Conservation (phyloP, 345 rosid species). For the Draba incana region DNA sequence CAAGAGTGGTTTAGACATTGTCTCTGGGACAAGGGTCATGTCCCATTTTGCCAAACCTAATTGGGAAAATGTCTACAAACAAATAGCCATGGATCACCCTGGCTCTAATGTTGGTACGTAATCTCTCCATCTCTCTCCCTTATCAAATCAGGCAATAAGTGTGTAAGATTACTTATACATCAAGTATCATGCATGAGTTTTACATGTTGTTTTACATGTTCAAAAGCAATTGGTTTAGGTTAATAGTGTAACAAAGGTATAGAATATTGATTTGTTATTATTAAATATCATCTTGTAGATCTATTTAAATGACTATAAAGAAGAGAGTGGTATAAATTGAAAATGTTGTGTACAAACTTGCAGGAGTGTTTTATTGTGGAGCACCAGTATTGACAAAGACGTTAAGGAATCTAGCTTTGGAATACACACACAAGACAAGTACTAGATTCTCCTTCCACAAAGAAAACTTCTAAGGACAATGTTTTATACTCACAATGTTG, state of each 20-base stretch:
- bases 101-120: conserved; percentile 62
- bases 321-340: conserved; percentile 5
- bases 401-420: conserved; percentile 61
- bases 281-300: not conserved
- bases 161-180: too few relatives aligned
- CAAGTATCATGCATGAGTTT: not conserved
- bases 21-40: conserved; percentile 71
- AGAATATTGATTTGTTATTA: not conserved
- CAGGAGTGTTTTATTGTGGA: conserved; percentile 89
- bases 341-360: conserved; percentile 7
- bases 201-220: not conserved
- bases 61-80: conserved; percentile 67
- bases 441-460: conserved; percentile 79
- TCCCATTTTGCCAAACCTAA: conserved; percentile 74
- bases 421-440: conserved; percentile 64
- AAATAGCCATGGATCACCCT: conserved; percentile 58
- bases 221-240: not conserved
- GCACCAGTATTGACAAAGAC: conserved; percentile 56
- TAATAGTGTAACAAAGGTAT: not conserved
- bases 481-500: conserved; percentile 16
- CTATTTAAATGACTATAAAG: not conserved
- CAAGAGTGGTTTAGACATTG: conserved; percentile 66
- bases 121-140: not conserved
- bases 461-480: conserved; percentile 58
- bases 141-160: conserved; percentile 2